phyloP scores from a whole-genome alignment of 2,329 filamentous ascomycete genomes.

The Trichothecium roseum region DNA sequence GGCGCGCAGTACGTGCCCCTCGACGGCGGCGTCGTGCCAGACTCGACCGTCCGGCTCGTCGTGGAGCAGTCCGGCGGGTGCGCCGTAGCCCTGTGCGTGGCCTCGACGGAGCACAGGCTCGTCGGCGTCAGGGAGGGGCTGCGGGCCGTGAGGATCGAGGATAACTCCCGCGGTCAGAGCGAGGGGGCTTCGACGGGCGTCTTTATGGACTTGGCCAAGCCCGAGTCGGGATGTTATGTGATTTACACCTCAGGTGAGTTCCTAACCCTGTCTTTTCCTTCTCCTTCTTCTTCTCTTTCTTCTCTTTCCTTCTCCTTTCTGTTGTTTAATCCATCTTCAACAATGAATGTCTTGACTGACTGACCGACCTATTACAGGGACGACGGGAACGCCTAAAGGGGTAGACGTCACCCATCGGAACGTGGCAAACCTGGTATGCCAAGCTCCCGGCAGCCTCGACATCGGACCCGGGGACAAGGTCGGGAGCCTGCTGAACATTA shows the following conservation, averaged over 20 bases:
- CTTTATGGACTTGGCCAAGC: conserved; percentile 20
- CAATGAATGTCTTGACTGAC: too few species aligned
- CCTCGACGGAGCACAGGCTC: conserved; percentile 23
- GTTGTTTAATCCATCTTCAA: too few species aligned
- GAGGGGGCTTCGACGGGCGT: conserved; percentile 4
- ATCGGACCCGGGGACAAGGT: conserved; percentile 40
- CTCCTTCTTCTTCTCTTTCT: background rate
- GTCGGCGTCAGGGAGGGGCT: conserved; percentile 10
- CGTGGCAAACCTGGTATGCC: conserved; percentile 41
- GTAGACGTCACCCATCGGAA: conserved; percentile 46
- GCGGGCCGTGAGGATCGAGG: conserved; percentile 15
- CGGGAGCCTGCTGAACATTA: conserved; percentile 45
- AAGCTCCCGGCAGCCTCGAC: conserved; percentile 38
- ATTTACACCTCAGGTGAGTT: conserved; percentile 43
- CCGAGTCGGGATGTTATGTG: conserved; percentile 31
- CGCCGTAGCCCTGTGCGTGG: conserved; percentile 35
- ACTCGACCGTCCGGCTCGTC: conserved; percentile 36
- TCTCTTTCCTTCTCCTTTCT: too few species aligned
- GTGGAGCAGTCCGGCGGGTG: conserved; percentile 33
- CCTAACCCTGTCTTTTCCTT: too few species aligned
- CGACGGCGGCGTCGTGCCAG: conserved; percentile 42
- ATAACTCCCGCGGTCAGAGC: conserved; percentile 5
- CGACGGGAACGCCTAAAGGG: conserved; percentile 47
- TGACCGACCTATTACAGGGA: conserved; percentile 29
- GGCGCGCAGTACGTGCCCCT: conserved; percentile 51